A percentile compares a stretch with the other conserved stretches of the same genome.
Evolutionary conservation across 176 grass and related monocot genomes (phyloP).

Genomic region (Aechmea fasciata): DNA sequence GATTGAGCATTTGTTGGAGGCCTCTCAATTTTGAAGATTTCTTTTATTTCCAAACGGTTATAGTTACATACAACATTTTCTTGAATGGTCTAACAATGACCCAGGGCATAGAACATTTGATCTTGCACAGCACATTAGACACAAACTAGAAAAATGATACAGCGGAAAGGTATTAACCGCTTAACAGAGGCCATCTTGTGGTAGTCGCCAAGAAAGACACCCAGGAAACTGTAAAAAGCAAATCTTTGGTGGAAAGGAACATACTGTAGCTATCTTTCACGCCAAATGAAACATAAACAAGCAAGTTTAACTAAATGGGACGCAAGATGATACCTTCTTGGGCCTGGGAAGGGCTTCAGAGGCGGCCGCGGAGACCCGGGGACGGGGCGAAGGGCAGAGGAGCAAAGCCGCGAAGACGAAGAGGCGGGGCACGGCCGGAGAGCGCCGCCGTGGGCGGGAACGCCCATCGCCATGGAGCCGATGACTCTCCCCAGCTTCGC

Average conservation of each 20-base stretch:
- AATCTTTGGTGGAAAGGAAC: neutral
- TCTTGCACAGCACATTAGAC: too few relatives aligned
- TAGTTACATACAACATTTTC: too few relatives aligned
- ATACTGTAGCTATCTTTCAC: neutral
- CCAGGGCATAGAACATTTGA: too few relatives aligned
- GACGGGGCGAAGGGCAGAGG: constrained; percentile 19
- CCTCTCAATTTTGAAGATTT: too few relatives aligned
- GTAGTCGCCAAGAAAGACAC: too few relatives aligned
- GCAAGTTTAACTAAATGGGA: neutral
- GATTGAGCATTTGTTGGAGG: too few relatives aligned
- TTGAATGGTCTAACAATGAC: too few relatives aligned
- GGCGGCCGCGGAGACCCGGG: neutral
- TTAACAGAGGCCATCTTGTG: too few relatives aligned
- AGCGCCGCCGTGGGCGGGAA: constrained; percentile 26
- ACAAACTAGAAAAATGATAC: too few relatives aligned
- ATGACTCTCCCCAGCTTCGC: constrained; percentile 38
- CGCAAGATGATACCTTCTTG: constrained; percentile 21
- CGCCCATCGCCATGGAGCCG: constrained; percentile 34
- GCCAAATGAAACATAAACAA: neutral
- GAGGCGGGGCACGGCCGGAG: constrained; percentile 25
- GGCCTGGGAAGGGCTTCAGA: constrained; percentile 18
- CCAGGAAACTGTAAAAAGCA: too few relatives aligned
- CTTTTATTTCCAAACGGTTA: too few relatives aligned
- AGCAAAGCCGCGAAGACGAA: constrained; percentile 18
- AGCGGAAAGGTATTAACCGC: too few relatives aligned